Conservation (phyloP, 495 filamentous ascomycete genomes). For the Niebla homalea region DNA sequence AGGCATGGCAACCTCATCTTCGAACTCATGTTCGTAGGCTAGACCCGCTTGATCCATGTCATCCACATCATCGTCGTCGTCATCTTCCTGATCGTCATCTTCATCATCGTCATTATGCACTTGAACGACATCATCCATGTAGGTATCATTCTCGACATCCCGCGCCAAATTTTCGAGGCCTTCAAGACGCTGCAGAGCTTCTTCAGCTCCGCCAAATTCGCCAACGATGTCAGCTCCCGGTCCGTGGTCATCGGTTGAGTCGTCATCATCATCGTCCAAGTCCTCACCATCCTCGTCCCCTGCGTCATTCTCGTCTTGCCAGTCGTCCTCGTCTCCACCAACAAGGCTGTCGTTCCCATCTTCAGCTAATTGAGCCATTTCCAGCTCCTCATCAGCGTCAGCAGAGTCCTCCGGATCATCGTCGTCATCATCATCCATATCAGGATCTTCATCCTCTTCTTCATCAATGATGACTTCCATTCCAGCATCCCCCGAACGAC, state of each 20-base stretch:
- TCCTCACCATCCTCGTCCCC: constrained; percentile 34
- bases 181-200: constrained; percentile 14
- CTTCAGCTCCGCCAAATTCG: constrained; percentile 12
- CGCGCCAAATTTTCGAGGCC: constrained; percentile 8
- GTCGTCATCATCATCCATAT: constrained; percentile 57
- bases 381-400: constrained; percentile 42
- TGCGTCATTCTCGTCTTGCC: constrained; percentile 51
- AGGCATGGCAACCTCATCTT: constrained; percentile 31
- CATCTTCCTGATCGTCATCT: constrained; percentile 23
- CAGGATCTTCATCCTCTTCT: constrained; percentile 47
- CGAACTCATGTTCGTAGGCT: constrained; percentile 35
- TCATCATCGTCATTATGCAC: constrained; percentile 49
- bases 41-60: constrained; percentile 55
- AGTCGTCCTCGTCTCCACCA: constrained; percentile 44
- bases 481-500: constrained; percentile 61
- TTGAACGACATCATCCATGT: constrained; percentile 49
- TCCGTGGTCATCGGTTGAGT: constrained; percentile 10
- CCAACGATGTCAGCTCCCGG: constrained; percentile 13
- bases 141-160: constrained; percentile 14
- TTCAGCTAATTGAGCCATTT: constrained; percentile 44
- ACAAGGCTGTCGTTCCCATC: constrained; percentile 51
- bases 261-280: constrained; percentile 5
- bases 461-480: constrained; percentile 73
- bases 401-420: constrained; percentile 39
- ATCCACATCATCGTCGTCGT: constrained; percentile 60